Evolutionary conservation across 768 basidiomycete genomes (phyloP), one percentile per base, ranked within the genome.

Genomic region (Tylopilus intermedius): DNA sequence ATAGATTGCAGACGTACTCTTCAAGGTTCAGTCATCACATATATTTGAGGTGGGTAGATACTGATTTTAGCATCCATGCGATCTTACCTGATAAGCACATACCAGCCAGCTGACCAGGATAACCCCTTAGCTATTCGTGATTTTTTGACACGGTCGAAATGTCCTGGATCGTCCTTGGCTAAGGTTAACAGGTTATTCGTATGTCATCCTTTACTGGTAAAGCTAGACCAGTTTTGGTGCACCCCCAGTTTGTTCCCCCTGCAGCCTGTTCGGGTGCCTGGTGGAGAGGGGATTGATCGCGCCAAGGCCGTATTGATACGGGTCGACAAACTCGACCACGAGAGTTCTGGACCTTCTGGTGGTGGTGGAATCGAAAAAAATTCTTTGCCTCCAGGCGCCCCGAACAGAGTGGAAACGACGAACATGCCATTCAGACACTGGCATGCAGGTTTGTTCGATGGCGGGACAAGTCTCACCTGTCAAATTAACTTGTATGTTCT

Each of bases 91-190:
- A 65, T 55, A 60, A 56, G 65, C 47, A 57, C 60, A 53, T 64
- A 53, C 51, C 49, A 37, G 49, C 52, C 64, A 59, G 55, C 51
- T 65, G 64, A 65, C 54, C 45, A 51, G 45, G 57, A 53, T 59
- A 66, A 67, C 57, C 46, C 39, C 59, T 58, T 61, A 47, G 51
- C 58, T 58, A 40, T 41, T 44, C 22, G 8, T 15, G 39, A 26
- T 54, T 59, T 48, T 60, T 48, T 60, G 47, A 56, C 48, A 51
- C 45, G 53, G 29, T 22, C 30, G 38, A 41, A 27, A 40, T 8
- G 49, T 27, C 42, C 13, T 5, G 27, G 45, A 53, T 27, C 22
- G 9, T 13, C 45, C 39, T 46, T 51, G 41, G 35, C 27, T 33
- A 42, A 51, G 53, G 54, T 65, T 59, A 57, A 47, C 60, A 52